Percentiles rank a stretch among this genome's conserved stretches.
Conservation (phyloP, 1,139 yeast species). For the Pneumocystis jirovecii region DNA sequence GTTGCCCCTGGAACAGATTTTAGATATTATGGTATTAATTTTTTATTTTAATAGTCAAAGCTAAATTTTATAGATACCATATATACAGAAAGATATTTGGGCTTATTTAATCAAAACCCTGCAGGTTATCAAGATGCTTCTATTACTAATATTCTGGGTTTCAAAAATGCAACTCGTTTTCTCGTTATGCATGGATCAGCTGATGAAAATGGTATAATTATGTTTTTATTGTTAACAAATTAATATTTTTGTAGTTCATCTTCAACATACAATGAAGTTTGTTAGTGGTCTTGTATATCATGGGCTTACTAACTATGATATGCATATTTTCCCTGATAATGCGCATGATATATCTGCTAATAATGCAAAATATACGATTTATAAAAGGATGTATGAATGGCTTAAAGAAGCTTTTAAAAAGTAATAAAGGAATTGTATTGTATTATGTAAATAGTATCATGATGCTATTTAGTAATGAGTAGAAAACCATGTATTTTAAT, state of each 20-base stretch:
- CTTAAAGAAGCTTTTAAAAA: slow-evolving; percentile 45
- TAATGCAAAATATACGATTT: slow-evolving; percentile 63
- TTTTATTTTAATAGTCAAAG: background rate
- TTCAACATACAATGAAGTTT: slow-evolving; percentile 67
- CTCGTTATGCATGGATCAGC: slow-evolving; percentile 89
- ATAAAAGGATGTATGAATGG: slow-evolving; percentile 62
- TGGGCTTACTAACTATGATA: slow-evolving; percentile 67
- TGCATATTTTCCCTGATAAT: slow-evolving; percentile 84
- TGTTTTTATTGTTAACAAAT: too few relatives aligned
- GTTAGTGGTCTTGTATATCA: slow-evolving; percentile 52
- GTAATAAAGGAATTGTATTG: background rate
- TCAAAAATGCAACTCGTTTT: slow-evolving; percentile 45
- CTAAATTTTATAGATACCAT: slow-evolving; percentile 37
- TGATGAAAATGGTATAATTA: slow-evolving; percentile 49
- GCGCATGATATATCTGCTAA: slow-evolving; percentile 72
- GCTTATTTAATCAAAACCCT: slow-evolving; percentile 40
- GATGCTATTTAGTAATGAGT: background rate
- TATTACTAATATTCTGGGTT: slow-evolving; percentile 33
- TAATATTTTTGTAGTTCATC: slow-evolving; percentile 39
- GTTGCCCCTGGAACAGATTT: slow-evolving; percentile 74
- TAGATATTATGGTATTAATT: background rate
- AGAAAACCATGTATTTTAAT: background rate
- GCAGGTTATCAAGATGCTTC: slow-evolving; percentile 38
- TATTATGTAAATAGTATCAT: background rate
- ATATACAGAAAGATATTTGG: slow-evolving; percentile 86